Conservation (phyloP, 2,329 filamentous ascomycete species). For the Zymoseptoria brevis region DNA sequence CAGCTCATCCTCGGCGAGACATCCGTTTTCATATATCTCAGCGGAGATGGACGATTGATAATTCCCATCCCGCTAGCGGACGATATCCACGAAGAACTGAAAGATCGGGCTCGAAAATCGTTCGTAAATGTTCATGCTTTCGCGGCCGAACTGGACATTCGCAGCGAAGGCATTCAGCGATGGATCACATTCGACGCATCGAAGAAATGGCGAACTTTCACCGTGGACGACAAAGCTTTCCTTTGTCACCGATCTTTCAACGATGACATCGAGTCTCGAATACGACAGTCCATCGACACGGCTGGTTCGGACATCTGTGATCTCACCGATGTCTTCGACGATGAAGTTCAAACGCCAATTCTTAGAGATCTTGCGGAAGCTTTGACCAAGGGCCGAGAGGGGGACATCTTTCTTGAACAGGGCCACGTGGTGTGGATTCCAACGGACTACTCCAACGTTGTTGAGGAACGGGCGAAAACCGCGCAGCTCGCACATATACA, state of each 20-base stretch:
- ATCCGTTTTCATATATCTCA: constrained; percentile 12
- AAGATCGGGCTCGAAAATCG: constrained; percentile 5
- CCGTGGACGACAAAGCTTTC: constrained; percentile 12
- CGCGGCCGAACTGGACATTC: constrained; percentile 11
- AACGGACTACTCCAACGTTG: constrained; percentile 3
- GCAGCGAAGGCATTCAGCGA: constrained; percentile 11
- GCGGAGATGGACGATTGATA: constrained; percentile 11
- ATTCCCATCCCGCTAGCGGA: constrained; percentile 13
- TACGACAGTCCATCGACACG: constrained; percentile 8
- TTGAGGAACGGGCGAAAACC: constrained; percentile 1
- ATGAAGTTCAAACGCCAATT: constrained; percentile 10
- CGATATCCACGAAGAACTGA: constrained; percentile 11
- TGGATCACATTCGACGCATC: constrained; percentile 14
- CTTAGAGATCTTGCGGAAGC: constrained; percentile 12
- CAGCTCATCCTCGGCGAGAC: constrained; percentile 9
- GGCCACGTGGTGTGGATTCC: constrained; percentile 15
- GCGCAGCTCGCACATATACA: background rate
- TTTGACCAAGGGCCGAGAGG: constrained; percentile 4
- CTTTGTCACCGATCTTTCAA: constrained; percentile 13
- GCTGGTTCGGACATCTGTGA: constrained; percentile 10
- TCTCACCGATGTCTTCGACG: constrained; percentile 7
- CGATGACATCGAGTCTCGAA: constrained; percentile 8
- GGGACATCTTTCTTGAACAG: constrained; percentile 11
- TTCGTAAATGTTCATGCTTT: constrained; percentile 16
- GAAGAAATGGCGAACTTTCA: constrained; percentile 16